Evolutionary conservation across 1,284 basidiomycete species (phyloP).

Genomic region (Erythrobasidium hasegawianum): DNA sequence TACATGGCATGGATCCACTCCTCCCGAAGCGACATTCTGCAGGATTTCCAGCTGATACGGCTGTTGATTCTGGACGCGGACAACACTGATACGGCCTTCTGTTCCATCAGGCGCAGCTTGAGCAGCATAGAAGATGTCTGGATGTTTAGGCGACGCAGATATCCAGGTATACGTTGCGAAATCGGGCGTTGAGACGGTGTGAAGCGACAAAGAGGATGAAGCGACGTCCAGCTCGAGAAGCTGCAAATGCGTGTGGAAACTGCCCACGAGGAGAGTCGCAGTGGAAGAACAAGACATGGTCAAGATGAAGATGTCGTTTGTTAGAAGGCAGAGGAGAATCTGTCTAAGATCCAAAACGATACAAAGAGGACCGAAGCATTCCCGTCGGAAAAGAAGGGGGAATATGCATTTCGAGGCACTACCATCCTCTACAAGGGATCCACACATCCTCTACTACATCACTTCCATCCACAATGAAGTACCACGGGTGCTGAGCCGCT

Average conservation of each 20-base stretch:
- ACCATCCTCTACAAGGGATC: slow-evolving; percentile 70
- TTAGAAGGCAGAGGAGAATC: no score
- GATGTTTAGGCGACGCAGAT: slow-evolving; percentile 9
- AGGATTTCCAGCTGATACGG: slow-evolving; percentile 11
- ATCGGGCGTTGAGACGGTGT: neutral
- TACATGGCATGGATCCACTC: slow-evolving; percentile 27
- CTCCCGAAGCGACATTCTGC: slow-evolving; percentile 15
- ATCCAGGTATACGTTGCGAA: slow-evolving; percentile 27
- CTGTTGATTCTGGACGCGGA: neutral
- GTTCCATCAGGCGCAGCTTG: slow-evolving; percentile 7
- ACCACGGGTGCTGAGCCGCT: slow-evolving; percentile 71
- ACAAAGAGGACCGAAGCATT: no score
- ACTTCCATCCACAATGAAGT: slow-evolving; percentile 62
- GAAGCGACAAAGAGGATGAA: neutral
- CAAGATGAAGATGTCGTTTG: no score
- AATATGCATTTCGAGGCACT: no score
- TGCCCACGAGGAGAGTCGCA: slow-evolving; percentile 18
- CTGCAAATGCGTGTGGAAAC: slow-evolving; percentile 21
- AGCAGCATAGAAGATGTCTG: slow-evolving; percentile 19
- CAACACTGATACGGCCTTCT: neutral
- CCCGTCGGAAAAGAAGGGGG: no score
- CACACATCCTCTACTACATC: slow-evolving; percentile 71
- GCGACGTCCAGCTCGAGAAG: slow-evolving; percentile 12
- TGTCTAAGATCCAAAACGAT: no score
- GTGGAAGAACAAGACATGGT: no score